A percentile compares a stretch with the other conserved stretches of the same genome.
phyloP scores from a whole-genome alignment of 2,329 filamentous ascomycete species.

The Phialocephala sp. region DNA sequence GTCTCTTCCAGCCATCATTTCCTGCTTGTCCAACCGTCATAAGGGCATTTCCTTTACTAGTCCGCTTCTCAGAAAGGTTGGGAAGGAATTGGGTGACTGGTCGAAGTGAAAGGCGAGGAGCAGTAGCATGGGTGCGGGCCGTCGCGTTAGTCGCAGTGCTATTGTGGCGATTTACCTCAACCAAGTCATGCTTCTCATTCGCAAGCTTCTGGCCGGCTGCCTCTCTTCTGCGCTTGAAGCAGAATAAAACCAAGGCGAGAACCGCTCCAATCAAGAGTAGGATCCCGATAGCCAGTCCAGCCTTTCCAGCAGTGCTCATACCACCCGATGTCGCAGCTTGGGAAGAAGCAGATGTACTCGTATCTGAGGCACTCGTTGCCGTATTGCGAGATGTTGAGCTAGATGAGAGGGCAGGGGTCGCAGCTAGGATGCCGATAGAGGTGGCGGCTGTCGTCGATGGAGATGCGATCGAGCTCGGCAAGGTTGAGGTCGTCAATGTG shows the following conservation, averaged over 20 bases:
- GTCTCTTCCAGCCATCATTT: conserved; percentile 39
- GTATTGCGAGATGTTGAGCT: not conserved
- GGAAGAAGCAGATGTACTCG: conserved; percentile 22
- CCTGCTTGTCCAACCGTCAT: conserved; percentile 38
- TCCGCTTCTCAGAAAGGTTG: conserved; percentile 60
- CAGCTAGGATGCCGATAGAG: conserved; percentile 27
- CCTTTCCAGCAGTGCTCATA: conserved; percentile 58
- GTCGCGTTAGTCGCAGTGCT: conserved; percentile 25
- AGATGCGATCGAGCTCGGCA: conserved; percentile 30
- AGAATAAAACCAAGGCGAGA: conserved; percentile 71
- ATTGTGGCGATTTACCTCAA: conserved; percentile 18
- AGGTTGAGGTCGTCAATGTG: conserved; percentile 21
- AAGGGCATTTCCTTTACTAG: conserved; percentile 55
- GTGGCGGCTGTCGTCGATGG: conserved; percentile 28
- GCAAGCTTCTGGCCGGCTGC: conserved; percentile 61
- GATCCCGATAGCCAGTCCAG: conserved; percentile 85
- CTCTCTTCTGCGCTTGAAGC: conserved; percentile 74
- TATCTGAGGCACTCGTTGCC: conserved; percentile 14
- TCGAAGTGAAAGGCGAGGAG: conserved; percentile 83
- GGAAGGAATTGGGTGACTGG: conserved; percentile 85
- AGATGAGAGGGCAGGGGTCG: conserved; percentile 12
- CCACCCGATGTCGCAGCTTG: conserved; percentile 30
- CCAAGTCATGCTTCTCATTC: conserved; percentile 66
- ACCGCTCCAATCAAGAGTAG: conserved; percentile 71
- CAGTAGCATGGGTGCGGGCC: conserved; percentile 49